Percentiles rank a stretch among this genome's conserved stretches.
Evolutionary conservation across 2,329 filamentous ascomycete genomes (phyloP).

Genomic region (Triangularia verruculosa): DNA sequence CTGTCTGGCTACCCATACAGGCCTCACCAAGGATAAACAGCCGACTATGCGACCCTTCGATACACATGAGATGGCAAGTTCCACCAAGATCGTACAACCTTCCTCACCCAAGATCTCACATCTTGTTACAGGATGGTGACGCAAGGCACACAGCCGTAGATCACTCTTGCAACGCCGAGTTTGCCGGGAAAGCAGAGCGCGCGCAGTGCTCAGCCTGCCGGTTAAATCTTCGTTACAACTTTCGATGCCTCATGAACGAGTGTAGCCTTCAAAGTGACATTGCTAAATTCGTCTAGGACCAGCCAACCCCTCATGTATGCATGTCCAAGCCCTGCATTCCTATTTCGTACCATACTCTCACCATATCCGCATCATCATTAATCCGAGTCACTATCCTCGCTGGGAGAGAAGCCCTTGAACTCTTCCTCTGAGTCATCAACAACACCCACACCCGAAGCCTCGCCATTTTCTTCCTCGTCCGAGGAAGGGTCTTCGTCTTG

Average conservation of each 20-base stretch:
- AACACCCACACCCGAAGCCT: slow-evolving; percentile 30
- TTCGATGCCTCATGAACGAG: not conserved
- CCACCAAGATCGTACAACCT: not conserved
- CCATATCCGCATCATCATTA: slow-evolving; percentile 7
- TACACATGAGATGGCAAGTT: not conserved
- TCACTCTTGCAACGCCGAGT: not conserved
- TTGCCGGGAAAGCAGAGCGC: not conserved
- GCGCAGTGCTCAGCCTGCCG: not conserved
- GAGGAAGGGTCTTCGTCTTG: slow-evolving; percentile 43
- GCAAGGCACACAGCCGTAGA: not conserved
- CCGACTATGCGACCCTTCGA: not conserved
- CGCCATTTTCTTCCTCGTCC: slow-evolving; percentile 35
- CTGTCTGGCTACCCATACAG: not conserved
- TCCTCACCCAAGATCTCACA: not conserved
- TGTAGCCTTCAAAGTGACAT: not conserved
- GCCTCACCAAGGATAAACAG: not conserved
- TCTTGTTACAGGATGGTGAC: not conserved
- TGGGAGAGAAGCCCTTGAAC: slow-evolving; percentile 56
- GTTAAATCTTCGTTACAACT: not conserved
- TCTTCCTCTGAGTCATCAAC: slow-evolving; percentile 49
- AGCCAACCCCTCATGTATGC: not conserved
- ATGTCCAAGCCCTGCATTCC: not conserved
- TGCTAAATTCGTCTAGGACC: not conserved
- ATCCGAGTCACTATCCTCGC: slow-evolving; percentile 26
- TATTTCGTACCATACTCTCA: not conserved